A percentile compares a stretch with the other conserved stretches of the same genome.
These are phyloP conservation scores for Zygnema cylindricum DNA, from an alignment of 139 green algal genomes.

Conservation along the genomic window DNA sequence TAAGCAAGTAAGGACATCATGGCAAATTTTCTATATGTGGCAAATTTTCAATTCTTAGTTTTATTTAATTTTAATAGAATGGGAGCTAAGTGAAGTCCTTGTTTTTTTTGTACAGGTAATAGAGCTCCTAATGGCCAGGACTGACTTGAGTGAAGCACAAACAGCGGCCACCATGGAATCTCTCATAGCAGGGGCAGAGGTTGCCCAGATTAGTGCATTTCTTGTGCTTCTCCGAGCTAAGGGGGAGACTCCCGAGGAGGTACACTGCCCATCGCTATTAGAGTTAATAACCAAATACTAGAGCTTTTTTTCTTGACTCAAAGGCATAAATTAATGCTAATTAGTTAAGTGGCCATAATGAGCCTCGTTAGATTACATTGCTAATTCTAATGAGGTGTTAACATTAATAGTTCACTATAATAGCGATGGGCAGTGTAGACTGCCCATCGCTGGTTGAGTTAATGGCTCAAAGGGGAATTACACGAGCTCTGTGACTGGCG, in stretches of 20 bases:
- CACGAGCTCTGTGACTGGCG: too few relatives aligned
- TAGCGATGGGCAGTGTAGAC: too few relatives aligned
- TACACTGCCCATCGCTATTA: too few relatives aligned
- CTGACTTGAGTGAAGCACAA: slow-evolving; percentile 76
- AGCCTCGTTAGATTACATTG: neutral
- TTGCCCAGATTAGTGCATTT: slow-evolving; percentile 89
- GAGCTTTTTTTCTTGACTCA: neutral
- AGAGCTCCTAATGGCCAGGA: slow-evolving; percentile 73
- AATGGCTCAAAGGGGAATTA: too few relatives aligned
- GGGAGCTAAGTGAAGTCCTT: neutral
- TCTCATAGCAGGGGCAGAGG: slow-evolving; percentile 74
- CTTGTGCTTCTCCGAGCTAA: slow-evolving; percentile 95
- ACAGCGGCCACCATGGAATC: slow-evolving; percentile 67
- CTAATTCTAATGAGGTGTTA: too few relatives aligned
- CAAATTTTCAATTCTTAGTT: too few relatives aligned
- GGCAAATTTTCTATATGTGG: too few relatives aligned
- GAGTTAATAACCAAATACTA: too few relatives aligned
- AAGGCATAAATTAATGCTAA: neutral
- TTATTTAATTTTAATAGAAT: too few relatives aligned
- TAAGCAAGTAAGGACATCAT: too few relatives aligned
- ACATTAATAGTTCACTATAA: too few relatives aligned
- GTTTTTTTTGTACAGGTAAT: slow-evolving; percentile 60
- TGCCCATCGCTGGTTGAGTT: too few relatives aligned
- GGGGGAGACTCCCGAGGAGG: slow-evolving; percentile 93
- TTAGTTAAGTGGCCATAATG: neutral